Evolutionary conservation across 1,284 basidiomycete species (phyloP).

Genomic region (Ceratobasidium sp.): DNA sequence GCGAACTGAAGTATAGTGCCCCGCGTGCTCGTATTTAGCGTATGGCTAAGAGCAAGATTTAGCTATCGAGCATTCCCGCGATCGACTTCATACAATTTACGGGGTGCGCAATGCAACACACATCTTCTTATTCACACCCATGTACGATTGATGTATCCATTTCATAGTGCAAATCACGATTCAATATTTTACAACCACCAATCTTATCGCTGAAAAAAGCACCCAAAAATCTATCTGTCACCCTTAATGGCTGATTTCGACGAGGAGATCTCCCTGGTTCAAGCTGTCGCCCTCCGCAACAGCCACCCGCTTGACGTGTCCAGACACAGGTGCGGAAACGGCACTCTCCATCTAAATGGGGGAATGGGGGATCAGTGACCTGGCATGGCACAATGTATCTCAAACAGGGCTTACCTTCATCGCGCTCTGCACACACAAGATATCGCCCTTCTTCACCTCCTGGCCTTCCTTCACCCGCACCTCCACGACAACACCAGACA

Average conservation of each 20-base stretch:
- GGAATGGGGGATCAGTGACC: conserved; percentile 12
- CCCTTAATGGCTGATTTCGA: conserved; percentile 81
- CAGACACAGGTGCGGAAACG: conserved; percentile 94
- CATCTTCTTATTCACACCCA: conserved; percentile 14
- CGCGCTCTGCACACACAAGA: conserved; percentile 71
- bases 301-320: conserved; percentile 92
- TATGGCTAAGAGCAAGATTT: conserved; percentile 27
- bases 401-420: conserved; percentile 58
- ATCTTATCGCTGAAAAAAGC: conserved; percentile 39
- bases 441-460: conserved; percentile 98
- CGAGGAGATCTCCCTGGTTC: conserved; percentile 87
- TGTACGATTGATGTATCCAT: conserved; percentile 37
- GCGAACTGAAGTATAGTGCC: not conserved
- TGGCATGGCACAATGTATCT: not conserved
- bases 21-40: conserved; percentile 28
- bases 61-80: conserved; percentile 19
- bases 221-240: conserved; percentile 6
- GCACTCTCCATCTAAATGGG: conserved; percentile 89
- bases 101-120: not conserved
- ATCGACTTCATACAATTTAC: conserved; percentile 20
- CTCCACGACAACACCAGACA: conserved; percentile 98
- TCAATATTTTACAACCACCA: conserved; percentile 42
- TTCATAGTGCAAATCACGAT: conserved; percentile 34
- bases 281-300: conserved; percentile 92
- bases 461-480: conserved; percentile 97